phyloP scores from a whole-genome alignment of 441 rosid species.

The Croton setiger region DNA sequence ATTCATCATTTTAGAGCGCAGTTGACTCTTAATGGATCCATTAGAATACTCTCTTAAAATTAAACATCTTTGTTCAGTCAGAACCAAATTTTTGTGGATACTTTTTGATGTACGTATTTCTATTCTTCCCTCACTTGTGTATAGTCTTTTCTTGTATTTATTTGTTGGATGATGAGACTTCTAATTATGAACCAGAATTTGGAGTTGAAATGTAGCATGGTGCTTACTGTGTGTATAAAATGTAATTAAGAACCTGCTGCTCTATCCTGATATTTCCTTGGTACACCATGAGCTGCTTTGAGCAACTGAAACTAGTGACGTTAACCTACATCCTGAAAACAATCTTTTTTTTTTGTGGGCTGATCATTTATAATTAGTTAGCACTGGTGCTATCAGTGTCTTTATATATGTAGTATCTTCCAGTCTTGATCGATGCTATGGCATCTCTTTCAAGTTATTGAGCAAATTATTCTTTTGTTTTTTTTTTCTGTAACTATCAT shows the following conservation, averaged over 20 bases:
- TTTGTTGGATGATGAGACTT: not conserved
- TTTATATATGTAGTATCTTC: too few species aligned
- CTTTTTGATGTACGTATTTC: too few species aligned
- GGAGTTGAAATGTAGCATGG: not conserved
- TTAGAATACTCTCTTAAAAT: too few species aligned
- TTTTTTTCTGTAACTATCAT: not conserved
- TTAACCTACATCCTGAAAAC: not conserved
- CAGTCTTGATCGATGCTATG: too few species aligned
- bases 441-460: too few species aligned
- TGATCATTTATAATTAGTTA: not conserved
- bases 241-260: not conserved
- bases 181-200: not conserved
- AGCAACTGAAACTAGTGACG: not conserved
- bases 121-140: too few species aligned
- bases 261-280: not conserved
- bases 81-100: too few species aligned
- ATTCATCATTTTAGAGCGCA: too few species aligned
- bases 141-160: not conserved
- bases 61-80: too few species aligned
- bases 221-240: not conserved
- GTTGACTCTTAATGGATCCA: too few species aligned
- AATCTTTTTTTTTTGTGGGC: not conserved
- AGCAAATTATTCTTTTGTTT: not conserved
- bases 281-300: conserved; percentile 3
- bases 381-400: not conserved